Evolutionary conservation across 768 basidiomycete species (phyloP).

Genomic region (Tylopilus sp.): DNA sequence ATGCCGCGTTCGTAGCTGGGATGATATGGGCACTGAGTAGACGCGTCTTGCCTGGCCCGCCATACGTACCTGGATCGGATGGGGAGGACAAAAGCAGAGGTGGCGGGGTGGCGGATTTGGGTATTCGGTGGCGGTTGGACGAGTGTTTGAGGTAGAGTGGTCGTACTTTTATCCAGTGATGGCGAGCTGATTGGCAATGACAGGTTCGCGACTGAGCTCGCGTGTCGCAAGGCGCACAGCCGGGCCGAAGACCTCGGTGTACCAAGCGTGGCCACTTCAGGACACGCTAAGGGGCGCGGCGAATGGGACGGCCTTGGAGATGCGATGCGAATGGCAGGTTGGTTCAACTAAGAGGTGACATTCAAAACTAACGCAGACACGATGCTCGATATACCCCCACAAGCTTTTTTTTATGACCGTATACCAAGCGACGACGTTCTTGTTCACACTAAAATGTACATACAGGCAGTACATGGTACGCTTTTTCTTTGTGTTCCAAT

Average conservation of each 20-base stretch:
- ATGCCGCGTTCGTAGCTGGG: constrained; percentile 81
- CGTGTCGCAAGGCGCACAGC: constrained; percentile 61
- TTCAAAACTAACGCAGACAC: too few species aligned
- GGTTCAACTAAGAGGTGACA: constrained; percentile 52
- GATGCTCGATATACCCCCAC: neutral
- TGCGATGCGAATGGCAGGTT: constrained; percentile 72
- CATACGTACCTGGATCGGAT: constrained; percentile 54
- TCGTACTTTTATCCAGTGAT: constrained; percentile 3
- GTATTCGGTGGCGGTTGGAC: constrained; percentile 71
- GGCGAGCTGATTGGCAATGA: neutral
- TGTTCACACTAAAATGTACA: neutral
- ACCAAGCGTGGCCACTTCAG: constrained; percentile 11
- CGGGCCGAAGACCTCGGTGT: neutral
- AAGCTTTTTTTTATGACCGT: neutral
- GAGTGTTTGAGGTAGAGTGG: constrained; percentile 66
- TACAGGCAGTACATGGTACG: constrained; percentile 2
- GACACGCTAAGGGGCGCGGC: constrained; percentile 35
- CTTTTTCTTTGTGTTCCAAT: neutral
- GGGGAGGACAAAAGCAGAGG: constrained; percentile 32
- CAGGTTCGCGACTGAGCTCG: constrained; percentile 82
- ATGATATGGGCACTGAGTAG: constrained; percentile 83
- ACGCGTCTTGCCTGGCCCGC: constrained; percentile 66
- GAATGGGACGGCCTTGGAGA: constrained; percentile 67
- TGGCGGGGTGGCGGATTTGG: constrained; percentile 32
- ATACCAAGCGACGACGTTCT: neutral